phyloP scores from a whole-genome alignment of 176 grass and related monocot species.

The Carex pumila region DNA sequence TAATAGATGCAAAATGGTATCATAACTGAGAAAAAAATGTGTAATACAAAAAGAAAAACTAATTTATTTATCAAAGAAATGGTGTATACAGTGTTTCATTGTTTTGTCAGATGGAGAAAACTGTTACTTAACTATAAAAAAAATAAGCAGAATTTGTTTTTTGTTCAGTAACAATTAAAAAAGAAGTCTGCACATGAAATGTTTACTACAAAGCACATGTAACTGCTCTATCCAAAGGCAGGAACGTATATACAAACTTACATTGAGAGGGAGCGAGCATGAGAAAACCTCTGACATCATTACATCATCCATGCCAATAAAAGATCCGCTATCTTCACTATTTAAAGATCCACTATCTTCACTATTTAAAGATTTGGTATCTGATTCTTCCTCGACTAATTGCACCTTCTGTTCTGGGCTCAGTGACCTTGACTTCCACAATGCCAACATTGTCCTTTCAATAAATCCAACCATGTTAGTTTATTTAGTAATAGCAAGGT shows the following conservation, averaged over 20 bases:
- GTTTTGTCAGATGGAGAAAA: not conserved
- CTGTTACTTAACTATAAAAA: not conserved
- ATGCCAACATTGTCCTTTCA: constrained; percentile 86
- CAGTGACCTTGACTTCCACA: constrained; percentile 79
- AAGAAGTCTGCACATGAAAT: not conserved
- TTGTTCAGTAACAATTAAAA: not conserved
- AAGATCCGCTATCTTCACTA: constrained; percentile 57
- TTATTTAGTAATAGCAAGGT: not conserved
- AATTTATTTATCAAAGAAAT: not conserved
- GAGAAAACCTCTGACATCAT: constrained; percentile 69
- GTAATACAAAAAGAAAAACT: too few species aligned
- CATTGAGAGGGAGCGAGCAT: constrained; percentile 54
- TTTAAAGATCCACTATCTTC: constrained; percentile 55
- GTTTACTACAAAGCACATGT: not conserved
- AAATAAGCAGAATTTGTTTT: not conserved
- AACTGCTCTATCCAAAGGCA: not conserved
- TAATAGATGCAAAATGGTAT: not conserved
- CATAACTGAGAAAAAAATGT: not conserved
- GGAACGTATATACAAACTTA: constrained; percentile 32
- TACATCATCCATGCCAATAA: constrained; percentile 78
- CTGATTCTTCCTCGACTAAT: constrained; percentile 88
- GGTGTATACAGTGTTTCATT: constrained; percentile 1
- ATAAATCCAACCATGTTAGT: constrained; percentile 15
- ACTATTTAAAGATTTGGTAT: constrained; percentile 34
- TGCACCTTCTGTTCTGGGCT: constrained; percentile 84